Conservation (phyloP, 345 rosid genomes). For the Boechera divaricarpa region DNA sequence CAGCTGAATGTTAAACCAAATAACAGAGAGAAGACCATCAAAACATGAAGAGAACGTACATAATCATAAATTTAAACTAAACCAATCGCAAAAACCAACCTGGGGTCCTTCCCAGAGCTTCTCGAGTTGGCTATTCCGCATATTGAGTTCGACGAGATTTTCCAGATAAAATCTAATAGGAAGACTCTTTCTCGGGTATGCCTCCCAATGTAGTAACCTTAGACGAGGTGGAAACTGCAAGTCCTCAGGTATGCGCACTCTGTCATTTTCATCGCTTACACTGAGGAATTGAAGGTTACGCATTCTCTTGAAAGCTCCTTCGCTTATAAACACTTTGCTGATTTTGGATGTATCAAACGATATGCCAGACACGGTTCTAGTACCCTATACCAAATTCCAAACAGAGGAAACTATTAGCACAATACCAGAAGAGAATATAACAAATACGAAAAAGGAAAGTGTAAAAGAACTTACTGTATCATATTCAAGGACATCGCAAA, state of each 20-base stretch:
- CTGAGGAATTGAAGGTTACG: slow-evolving; percentile 27
- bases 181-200: slow-evolving; percentile 30
- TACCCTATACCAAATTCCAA: slow-evolving; percentile 31
- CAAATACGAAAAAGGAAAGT: neutral
- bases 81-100: neutral
- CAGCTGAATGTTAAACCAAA: slow-evolving; percentile 14
- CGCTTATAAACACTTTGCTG: neutral
- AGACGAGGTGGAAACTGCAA: slow-evolving; percentile 17
- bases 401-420: neutral
- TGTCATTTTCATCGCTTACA: neutral
- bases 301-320: slow-evolving; percentile 30
- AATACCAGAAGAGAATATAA: neutral
- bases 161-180: slow-evolving; percentile 21
- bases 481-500: neutral
- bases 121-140: slow-evolving; percentile 15
- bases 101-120: slow-evolving; percentile 33
- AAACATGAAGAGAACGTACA: neutral
- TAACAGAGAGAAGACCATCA: neutral
- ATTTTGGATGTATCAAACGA: slow-evolving; percentile 12
- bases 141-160: slow-evolving; percentile 18
- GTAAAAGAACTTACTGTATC: neutral
- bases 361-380: slow-evolving; percentile 27
- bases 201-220: slow-evolving; percentile 27
- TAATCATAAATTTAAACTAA: neutral
- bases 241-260: neutral